Conservation (phyloP, 495 filamentous ascomycete genomes). For the Physcia stellaris region DNA sequence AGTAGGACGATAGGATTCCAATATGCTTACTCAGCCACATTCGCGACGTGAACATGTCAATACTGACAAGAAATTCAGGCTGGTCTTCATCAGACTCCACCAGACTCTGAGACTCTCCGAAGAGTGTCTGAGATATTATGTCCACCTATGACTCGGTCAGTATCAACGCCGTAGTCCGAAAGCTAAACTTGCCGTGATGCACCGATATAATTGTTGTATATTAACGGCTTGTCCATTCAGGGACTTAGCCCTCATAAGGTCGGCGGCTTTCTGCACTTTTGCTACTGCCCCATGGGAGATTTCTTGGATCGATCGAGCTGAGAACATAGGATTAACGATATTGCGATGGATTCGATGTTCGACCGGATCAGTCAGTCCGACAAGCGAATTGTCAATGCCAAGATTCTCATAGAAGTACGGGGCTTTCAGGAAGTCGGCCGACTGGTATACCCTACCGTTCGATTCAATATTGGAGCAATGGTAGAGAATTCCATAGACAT, state of each 20-base stretch:
- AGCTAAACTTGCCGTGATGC: conserved; percentile 1
- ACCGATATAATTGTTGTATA: background rate
- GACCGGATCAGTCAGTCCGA: conserved; percentile 1
- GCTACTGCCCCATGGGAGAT: conserved; percentile 18
- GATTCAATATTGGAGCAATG: too few species aligned
- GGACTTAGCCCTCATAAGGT: background rate
- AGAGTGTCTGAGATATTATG: background rate
- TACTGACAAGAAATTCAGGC: too few species aligned
- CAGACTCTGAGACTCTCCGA: conserved; percentile 2
- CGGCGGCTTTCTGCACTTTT: conserved; percentile 1
- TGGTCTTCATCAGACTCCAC: background rate
- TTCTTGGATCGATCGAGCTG: conserved; percentile 16
- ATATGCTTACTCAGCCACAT: too few species aligned
- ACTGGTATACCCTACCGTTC: background rate
- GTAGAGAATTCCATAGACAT: too few species aligned
- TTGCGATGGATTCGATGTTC: conserved; percentile 12
- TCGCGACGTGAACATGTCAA: too few species aligned
- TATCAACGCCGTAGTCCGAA: background rate
- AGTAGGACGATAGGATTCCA: background rate
- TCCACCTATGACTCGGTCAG: background rate
- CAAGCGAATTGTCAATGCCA: background rate
- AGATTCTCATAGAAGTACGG: background rate
- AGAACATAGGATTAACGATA: conserved; percentile 28
- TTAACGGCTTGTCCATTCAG: background rate
- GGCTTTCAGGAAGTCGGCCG: background rate